These are phyloP conservation scores for Agrocybe pediades DNA, from an alignment of 768 basidiomycete genomes.

Conservation along the genomic window DNA sequence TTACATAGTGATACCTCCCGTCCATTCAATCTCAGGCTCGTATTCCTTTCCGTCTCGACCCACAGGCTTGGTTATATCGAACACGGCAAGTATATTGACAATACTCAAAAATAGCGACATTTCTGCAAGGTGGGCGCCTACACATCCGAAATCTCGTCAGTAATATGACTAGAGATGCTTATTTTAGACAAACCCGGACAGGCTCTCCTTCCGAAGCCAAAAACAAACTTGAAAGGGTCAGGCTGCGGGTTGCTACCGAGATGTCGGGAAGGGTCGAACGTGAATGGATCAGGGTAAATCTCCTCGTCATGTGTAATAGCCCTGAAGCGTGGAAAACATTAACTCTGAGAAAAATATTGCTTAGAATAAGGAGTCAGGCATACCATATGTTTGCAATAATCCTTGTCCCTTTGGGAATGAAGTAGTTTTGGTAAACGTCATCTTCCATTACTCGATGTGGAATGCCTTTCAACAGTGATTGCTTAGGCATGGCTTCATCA, in stretches of 20 bases:
- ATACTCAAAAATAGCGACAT: constrained; percentile 33
- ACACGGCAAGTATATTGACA: constrained; percentile 30
- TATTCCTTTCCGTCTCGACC: constrained; percentile 33
- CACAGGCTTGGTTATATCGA: constrained; percentile 33
- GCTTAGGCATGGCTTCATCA: not conserved
- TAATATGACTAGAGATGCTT: not conserved
- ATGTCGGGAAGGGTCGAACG: constrained; percentile 33
- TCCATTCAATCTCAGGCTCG: constrained; percentile 30
- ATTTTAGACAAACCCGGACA: constrained; percentile 23
- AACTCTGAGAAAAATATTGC: too few species aligned
- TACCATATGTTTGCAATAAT: constrained; percentile 33
- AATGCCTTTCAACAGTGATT: constrained; percentile 17
- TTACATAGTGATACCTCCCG: constrained; percentile 23
- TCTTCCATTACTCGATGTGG: constrained; percentile 29
- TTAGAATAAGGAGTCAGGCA: not conserved
- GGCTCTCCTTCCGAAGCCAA: constrained; percentile 34
- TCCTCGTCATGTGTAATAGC: constrained; percentile 35
- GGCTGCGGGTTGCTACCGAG: constrained; percentile 27
- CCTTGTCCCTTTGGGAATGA: constrained; percentile 32
- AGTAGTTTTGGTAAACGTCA: constrained; percentile 30
- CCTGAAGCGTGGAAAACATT: too few species aligned
- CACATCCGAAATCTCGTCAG: not conserved
- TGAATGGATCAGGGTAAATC: constrained; percentile 34
- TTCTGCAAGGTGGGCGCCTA: constrained; percentile 29
- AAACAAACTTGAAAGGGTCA: constrained; percentile 30